These are phyloP conservation scores for Mortierella sp. DNA, from an alignment of 371 early-diverging fungal species.

Conservation along the genomic window DNA sequence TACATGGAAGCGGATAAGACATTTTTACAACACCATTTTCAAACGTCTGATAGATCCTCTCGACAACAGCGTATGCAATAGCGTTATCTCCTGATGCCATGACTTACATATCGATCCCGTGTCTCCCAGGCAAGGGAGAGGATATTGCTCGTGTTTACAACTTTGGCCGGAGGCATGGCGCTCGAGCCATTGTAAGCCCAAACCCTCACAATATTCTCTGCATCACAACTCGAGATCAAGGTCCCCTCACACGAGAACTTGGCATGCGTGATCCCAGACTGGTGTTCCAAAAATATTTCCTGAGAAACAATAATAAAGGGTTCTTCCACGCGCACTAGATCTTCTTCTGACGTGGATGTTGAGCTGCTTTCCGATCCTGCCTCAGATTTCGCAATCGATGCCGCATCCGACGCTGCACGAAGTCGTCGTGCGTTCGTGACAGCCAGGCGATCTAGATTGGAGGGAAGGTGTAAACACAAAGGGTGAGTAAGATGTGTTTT, in stretches of 20 bases:
- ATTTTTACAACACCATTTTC: background rate
- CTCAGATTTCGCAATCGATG: conserved; percentile 41
- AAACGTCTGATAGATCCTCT: background rate
- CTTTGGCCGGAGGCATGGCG: conserved; percentile 65
- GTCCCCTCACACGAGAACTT: conserved; percentile 73
- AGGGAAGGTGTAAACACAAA: too few species aligned
- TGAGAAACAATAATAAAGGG: conserved; percentile 52
- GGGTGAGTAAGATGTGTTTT: background rate
- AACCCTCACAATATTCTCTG: conserved; percentile 74
- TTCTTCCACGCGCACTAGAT: conserved; percentile 31
- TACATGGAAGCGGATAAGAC: background rate
- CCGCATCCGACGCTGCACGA: conserved; percentile 52
- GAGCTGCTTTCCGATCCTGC: conserved; percentile 27
- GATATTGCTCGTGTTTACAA: conserved; percentile 64
- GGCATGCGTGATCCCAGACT: conserved; percentile 74
- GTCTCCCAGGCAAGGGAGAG: conserved; percentile 75
- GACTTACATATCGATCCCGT: conserved; percentile 65
- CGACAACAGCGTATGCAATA: too few species aligned
- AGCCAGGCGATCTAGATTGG: conserved; percentile 31
- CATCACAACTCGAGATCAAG: conserved; percentile 76
- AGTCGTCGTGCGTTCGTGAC: conserved; percentile 41
- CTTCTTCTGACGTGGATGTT: conserved; percentile 38
- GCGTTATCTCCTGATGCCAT: background rate
- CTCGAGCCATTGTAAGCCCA: conserved; percentile 55
- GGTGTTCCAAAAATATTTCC: conserved; percentile 74